A percentile compares a stretch with the other conserved stretches of the same genome.
phyloP scores from a whole-genome alignment of 2,329 filamentous ascomycete species.

The Penicillium italicum region DNA sequence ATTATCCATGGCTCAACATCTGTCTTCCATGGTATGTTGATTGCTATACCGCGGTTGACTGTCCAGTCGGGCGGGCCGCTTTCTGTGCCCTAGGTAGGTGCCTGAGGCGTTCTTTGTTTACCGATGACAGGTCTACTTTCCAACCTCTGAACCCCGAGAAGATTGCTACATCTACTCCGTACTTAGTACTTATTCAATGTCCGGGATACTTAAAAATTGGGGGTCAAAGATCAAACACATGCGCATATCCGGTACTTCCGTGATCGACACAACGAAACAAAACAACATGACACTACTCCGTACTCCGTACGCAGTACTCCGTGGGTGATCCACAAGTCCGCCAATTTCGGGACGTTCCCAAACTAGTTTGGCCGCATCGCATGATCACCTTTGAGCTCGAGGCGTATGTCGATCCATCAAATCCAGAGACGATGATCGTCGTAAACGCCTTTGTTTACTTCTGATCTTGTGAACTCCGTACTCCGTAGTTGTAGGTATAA shows the following conservation, averaged over 20 bases:
- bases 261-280: background rate
- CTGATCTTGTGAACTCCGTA: background rate
- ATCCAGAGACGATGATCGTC: conserved; percentile 6
- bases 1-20: conserved; percentile 12
- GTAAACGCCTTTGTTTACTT: background rate
- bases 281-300: too few species aligned
- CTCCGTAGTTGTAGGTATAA: too few species aligned
- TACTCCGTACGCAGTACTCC: background rate
- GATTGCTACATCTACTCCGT: background rate
- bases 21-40: background rate
- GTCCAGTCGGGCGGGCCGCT: background rate
- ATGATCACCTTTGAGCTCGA: conserved; percentile 2
- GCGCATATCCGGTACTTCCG: background rate
- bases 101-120: background rate
- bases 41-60: background rate
- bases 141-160: background rate
- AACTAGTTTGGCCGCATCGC: background rate
- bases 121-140: background rate
- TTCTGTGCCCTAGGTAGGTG: background rate
- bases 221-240: background rate
- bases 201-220: background rate
- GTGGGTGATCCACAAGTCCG: background rate
- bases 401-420: conserved; percentile 2
- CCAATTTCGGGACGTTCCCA: conserved; percentile 5
- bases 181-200: background rate